Conservation (phyloP, 106 monocot genomes). For the Apostasia ramifera region DNA sequence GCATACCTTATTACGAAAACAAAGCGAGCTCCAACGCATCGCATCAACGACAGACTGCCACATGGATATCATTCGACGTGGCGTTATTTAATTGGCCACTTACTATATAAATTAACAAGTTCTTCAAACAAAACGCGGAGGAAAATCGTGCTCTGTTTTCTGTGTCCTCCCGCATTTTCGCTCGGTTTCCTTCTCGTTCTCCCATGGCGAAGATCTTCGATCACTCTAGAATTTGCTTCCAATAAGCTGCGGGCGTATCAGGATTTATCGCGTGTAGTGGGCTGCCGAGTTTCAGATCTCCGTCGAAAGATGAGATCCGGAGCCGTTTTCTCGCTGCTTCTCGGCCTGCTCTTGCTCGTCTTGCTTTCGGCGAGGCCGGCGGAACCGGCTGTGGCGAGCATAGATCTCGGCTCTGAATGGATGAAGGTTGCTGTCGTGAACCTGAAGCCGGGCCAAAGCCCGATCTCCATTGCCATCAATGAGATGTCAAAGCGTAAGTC, state of each 20-base stretch:
- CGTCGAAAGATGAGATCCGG: conserved; percentile 5
- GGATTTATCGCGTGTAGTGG: neutral
- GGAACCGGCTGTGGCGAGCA: conserved; percentile 60
- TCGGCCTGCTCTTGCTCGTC: conserved; percentile 14
- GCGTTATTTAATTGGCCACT: neutral
- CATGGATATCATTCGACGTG: neutral
- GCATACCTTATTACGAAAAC: neutral
- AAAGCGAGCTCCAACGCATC: neutral
- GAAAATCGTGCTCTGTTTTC: no score
- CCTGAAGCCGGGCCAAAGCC: conserved; percentile 70
- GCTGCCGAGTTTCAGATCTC: neutral
- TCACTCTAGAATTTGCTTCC: neutral
- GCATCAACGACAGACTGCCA: neutral
- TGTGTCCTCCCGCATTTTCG: no score
- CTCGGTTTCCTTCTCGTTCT: no score
- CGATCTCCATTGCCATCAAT: conserved; percentile 95
- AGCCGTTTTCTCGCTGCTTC: neutral
- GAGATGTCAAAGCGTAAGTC: conserved; percentile 99
- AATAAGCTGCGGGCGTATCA: no score
- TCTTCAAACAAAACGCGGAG: neutral
- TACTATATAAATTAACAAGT: neutral
- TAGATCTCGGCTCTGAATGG: conserved; percentile 95
- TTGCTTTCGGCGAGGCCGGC: conserved; percentile 14
- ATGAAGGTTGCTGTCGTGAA: conserved; percentile 92
- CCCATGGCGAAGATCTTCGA: no score